phyloP scores from a whole-genome alignment of 768 basidiomycete genomes.

The Lepiota brunneoincarnata region DNA sequence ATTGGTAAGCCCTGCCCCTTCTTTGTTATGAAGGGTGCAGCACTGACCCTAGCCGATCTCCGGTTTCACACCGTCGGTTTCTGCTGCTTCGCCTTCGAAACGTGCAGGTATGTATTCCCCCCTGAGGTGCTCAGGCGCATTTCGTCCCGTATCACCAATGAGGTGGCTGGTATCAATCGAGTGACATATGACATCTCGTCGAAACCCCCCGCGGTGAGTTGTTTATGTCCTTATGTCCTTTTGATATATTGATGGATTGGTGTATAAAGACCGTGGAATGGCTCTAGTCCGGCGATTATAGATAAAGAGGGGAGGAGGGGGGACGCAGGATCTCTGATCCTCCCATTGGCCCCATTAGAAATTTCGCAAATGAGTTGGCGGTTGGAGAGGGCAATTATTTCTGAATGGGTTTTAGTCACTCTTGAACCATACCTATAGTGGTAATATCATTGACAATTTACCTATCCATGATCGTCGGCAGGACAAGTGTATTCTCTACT shows the following conservation, averaged over 20 bases:
- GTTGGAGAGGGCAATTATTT: neutral
- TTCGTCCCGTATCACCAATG: constrained; percentile 96
- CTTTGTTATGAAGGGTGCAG: neutral
- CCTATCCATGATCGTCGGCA: too few species aligned
- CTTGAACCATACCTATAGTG: too few species aligned
- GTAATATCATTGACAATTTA: too few species aligned
- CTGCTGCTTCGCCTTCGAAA: constrained; percentile 17
- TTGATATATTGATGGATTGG: constrained; percentile 13
- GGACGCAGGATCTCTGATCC: neutral
- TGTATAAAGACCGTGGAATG: constrained; percentile 45
- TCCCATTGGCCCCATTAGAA: neutral
- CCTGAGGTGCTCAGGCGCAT: constrained; percentile 84
- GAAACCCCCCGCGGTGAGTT: constrained; percentile 87
- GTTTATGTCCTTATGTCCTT: constrained; percentile 8
- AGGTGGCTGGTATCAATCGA: constrained; percentile 94
- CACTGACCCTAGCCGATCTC: neutral
- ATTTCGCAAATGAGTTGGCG: neutral
- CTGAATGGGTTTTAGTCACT: too few species aligned
- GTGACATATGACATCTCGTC: constrained; percentile 96
- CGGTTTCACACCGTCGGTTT: constrained; percentile 12
- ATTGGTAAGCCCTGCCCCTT: constrained; percentile 62
- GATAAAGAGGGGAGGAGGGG: neutral
- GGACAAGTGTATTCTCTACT: too few species aligned
- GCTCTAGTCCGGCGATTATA: constrained; percentile 28
- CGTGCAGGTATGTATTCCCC: constrained; percentile 91